Evolutionary conservation across 2,329 filamentous ascomycete genomes (phyloP), one percentile per base, ranked within the genome.

Genomic region (Alternaria metachromatica): DNA sequence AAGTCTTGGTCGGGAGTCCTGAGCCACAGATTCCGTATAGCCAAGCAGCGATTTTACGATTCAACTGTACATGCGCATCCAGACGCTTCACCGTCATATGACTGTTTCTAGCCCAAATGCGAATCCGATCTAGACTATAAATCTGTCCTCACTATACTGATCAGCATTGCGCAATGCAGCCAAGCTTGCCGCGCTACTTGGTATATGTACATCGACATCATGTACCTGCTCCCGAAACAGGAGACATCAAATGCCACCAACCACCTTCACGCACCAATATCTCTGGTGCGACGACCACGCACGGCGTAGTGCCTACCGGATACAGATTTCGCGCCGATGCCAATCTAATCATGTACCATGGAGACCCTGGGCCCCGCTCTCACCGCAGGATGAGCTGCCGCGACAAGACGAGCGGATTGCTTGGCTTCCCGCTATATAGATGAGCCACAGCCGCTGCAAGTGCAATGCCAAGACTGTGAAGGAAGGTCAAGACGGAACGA

Each of bases 361-460:
- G n/a, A 21, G 18, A 20, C 49, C 49, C 20, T 53, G 28, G 37
- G 49, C 49, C 49, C 18, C 28, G 20, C 28, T 20, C 8, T 20
- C 49, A 62, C 58, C 58, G 33, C 64, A 57, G 62, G 64, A 41
- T 18, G 37, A 51, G 49, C 18, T 51, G 49, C 49, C 30, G 28
- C 28, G 30, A 53, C 30, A 25, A 66, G 58, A 54, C 49, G 41
- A 66, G 65, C 65, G 64, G 63, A 64, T 61, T 37, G 49, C 68
- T 69, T 69, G 68, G 67, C 63, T 65, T 50, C 65, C 68, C 53
- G 37, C 63, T 60, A 46, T 50, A 43, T 59, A 56, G 56, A 54
- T 51, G 50, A 62, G 45, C 56, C 56, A 60, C 60, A 57, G 7
- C 58, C 45, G 57, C 53, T 33, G 18, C 49, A 37, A 44, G 61